Evolutionary conservation across 2,329 filamentous ascomycete genomes (phyloP).

Genomic region (Alternaria sp.): DNA sequence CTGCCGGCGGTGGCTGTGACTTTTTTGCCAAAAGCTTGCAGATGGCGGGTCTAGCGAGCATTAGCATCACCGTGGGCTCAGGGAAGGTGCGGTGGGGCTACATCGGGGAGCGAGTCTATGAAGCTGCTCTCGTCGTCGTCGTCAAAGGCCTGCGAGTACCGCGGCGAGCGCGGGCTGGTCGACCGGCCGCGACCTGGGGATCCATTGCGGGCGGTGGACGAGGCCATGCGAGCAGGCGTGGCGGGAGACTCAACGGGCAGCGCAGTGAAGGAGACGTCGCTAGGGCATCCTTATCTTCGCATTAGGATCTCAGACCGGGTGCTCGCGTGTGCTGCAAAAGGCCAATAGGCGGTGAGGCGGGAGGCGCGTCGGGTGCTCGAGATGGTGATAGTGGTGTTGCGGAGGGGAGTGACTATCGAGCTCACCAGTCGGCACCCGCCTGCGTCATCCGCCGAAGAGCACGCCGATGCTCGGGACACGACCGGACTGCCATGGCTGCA

Average conservation of each 20-base stretch:
- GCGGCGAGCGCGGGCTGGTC: slow-evolving; percentile 14
- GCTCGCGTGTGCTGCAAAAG: background rate
- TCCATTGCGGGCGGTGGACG: slow-evolving; percentile 34
- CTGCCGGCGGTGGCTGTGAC: slow-evolving; percentile 92
- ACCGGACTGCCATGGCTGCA: slow-evolving; percentile 9
- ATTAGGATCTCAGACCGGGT: background rate
- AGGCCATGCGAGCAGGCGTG: slow-evolving; percentile 34
- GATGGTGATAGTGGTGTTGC: background rate
- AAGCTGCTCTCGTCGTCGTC: slow-evolving; percentile 40
- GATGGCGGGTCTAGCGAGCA: slow-evolving; percentile 72
- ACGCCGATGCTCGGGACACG: slow-evolving; percentile 17
- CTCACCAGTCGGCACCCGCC: slow-evolving; percentile 14
- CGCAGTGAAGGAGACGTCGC: background rate
- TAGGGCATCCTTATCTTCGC: slow-evolving; percentile 15
- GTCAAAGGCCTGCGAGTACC: slow-evolving; percentile 29
- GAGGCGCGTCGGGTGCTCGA: slow-evolving; percentile 5
- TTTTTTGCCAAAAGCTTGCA: slow-evolving; percentile 93
- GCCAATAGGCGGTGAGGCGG: slow-evolving; percentile 4
- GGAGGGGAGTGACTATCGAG: slow-evolving; percentile 1
- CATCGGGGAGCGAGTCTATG: slow-evolving; percentile 42
- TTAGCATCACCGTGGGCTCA: slow-evolving; percentile 21
- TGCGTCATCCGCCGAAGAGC: slow-evolving; percentile 30
- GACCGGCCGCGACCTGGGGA: slow-evolving; percentile 40
- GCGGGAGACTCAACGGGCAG: slow-evolving; percentile 1
- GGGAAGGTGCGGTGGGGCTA: slow-evolving; percentile 16